Percentiles rank a stretch among this genome's conserved stretches.
phyloP scores from a whole-genome alignment of 2,329 filamentous ascomycete genomes.

The Alternaria sp. region DNA sequence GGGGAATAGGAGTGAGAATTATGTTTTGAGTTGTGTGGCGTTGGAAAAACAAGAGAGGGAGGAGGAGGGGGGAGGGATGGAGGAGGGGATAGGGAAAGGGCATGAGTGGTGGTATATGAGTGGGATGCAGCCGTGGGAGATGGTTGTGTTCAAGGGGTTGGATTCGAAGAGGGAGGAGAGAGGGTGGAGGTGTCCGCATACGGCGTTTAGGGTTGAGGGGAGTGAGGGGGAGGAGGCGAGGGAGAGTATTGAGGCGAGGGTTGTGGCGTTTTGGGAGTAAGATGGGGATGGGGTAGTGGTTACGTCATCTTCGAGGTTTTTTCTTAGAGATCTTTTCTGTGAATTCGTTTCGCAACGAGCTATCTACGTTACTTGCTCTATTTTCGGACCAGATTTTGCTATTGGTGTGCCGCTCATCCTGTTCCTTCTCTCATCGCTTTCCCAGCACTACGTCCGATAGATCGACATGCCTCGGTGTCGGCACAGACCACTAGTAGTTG shows the following conservation, averaged over 20 bases:
- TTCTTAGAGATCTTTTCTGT: background rate
- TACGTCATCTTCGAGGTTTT: background rate
- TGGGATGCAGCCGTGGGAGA: constrained; percentile 27
- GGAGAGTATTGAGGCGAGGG: constrained; percentile 35
- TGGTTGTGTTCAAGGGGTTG: constrained; percentile 36
- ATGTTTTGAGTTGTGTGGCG: constrained; percentile 21
- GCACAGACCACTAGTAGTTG: background rate
- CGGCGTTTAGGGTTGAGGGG: constrained; percentile 26
- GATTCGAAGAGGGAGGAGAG: constrained; percentile 22
- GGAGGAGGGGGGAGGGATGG: background rate
- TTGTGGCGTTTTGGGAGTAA: constrained; percentile 28
- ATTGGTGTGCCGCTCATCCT: background rate
- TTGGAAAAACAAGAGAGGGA: background rate
- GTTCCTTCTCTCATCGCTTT: background rate
- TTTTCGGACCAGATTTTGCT: background rate
- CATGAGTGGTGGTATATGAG: constrained; percentile 40
- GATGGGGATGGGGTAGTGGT: background rate
- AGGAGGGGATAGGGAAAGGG: background rate
- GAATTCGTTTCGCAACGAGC: background rate
- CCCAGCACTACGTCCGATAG: background rate
- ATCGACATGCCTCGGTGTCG: background rate
- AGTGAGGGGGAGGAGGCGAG: constrained; percentile 20
- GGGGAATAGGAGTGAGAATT: constrained; percentile 22
- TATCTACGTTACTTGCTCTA: background rate
- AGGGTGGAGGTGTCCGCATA: constrained; percentile 36